phyloP scores from a whole-genome alignment of 78 protist species.

The Creolimax fragrantissima region DNA sequence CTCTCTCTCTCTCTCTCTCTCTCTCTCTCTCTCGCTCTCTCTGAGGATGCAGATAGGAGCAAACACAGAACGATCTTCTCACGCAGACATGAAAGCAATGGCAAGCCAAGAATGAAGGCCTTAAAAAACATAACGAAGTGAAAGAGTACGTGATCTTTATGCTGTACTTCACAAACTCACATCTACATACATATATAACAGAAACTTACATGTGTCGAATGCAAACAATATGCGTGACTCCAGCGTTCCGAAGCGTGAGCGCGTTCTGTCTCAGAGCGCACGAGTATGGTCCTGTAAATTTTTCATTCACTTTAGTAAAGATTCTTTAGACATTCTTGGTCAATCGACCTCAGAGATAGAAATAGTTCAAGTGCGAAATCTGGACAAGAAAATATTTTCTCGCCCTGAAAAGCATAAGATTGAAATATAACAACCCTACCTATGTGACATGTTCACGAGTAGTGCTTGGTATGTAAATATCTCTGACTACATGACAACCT shows the following conservation, averaged over 20 bases:
- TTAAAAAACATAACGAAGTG: too few relatives aligned
- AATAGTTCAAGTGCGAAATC: not conserved
- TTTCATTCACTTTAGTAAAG: not conserved
- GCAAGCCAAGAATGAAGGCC: too few relatives aligned
- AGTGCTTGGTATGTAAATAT: too few relatives aligned
- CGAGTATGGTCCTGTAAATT: not conserved
- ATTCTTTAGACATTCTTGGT: not conserved
- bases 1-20: too few relatives aligned
- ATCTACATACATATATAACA: not conserved
- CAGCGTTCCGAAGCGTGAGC: not conserved
- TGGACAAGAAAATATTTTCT: not conserved
- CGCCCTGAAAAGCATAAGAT: too few relatives aligned
- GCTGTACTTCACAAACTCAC: too few relatives aligned
- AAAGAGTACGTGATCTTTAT: too few relatives aligned
- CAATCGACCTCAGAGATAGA: too few relatives aligned
- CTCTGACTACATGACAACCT: not conserved
- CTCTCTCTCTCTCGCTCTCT: too few relatives aligned
- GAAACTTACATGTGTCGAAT: not conserved
- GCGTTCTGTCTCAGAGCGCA: not conserved
- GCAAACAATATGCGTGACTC: not conserved
- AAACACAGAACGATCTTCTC: too few relatives aligned
- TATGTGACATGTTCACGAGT: not conserved
- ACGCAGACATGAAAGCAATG: too few relatives aligned
- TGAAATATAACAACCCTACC: not conserved
- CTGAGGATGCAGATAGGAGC: too few relatives aligned